Base-by-base conservation (phyloP, 2,329 filamentous ascomycete genomes). In the Cladosporium sp. region DNA sequence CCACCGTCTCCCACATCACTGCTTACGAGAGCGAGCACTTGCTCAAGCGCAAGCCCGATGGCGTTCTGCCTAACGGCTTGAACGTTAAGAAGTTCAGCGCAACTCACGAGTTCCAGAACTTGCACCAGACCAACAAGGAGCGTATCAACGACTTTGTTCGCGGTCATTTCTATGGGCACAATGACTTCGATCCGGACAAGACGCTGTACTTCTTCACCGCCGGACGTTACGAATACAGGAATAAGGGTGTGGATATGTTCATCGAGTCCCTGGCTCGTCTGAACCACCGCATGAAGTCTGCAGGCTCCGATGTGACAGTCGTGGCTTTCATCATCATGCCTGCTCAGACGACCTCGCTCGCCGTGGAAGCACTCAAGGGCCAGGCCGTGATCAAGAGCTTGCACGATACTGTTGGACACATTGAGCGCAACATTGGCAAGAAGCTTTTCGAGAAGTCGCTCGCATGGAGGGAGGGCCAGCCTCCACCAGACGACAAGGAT, bases 241-340 rank as follows among this genome's bases (percentile, higher is more conserved):
- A 99, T 77, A 99, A 99, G 81, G 95, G 95, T 75, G 94, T 97
- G 11, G 95, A 99, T 79, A 98, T 99, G 95, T 99, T 98, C 79
- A 96, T 99, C 71, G 95, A 99, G 80, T 95, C 93, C 3, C 83
- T 99, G 68, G 95, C 95, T 30, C 91, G 95, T 51, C 82, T 99
- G 73, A 99, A 99, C 80, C 93, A 98, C 82, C 88, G 91, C 46
- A 87, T 99, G 75, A 98, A 98, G 85, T 80, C 81, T 60, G 80
- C 88, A 8, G 92, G 92, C 58, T 96, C 92, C 72, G 96, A 95
- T 80, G 93, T 89, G 76, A 98, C 95, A 0, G 90, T 99, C 8
- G 94, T 99, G 21, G 94, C 95, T 23, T 99, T 99, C 77, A 91
- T 99, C 79, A 98, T 99, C 78, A 96, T 99, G 92, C 95, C 95